Percentiles rank a stretch among this genome's conserved stretches.
Evolutionary conservation across 768 basidiomycete species (phyloP).

Genomic region (Trametes cingulata): DNA sequence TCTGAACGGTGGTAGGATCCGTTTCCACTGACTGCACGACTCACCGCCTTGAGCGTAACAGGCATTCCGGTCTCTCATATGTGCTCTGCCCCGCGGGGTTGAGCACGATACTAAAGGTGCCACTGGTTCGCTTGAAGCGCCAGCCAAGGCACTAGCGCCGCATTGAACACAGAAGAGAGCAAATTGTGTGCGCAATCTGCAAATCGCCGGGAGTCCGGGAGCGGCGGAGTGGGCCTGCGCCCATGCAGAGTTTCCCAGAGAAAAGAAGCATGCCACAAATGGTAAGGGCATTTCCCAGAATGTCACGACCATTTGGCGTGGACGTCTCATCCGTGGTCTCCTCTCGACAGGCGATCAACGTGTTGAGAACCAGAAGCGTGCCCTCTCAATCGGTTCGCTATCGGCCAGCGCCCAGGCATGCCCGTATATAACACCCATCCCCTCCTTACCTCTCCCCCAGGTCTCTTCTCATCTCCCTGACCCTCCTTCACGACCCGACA

Average conservation of each 20-base stretch:
- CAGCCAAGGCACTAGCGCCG: too few relatives aligned
- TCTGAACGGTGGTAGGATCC: too few relatives aligned
- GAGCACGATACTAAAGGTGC: too few relatives aligned
- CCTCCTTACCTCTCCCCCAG: background rate
- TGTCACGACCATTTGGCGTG: slow-evolving; percentile 4
- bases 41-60: too few relatives aligned
- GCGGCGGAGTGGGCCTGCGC: background rate
- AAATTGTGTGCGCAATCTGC: too few relatives aligned
- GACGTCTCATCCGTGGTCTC: background rate
- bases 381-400: background rate
- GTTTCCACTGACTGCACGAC: too few relatives aligned
- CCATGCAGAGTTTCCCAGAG: background rate
- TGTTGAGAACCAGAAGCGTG: slow-evolving; percentile 11
- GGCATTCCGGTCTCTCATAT: too few relatives aligned
- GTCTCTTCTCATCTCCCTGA: background rate
- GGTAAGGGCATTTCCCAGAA: slow-evolving; percentile 1
- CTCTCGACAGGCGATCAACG: slow-evolving; percentile 16
- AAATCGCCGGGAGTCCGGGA: too few relatives aligned
- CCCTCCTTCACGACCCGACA: background rate
- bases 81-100: too few relatives aligned
- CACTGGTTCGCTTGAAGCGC: too few relatives aligned
- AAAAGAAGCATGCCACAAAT: background rate
- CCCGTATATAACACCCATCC: slow-evolving; percentile 6
- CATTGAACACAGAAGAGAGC: too few relatives aligned
- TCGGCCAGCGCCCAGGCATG: background rate